Base-by-base conservation (phyloP, 805 yeast genomes). In the Saccharomycopsis fodiens region DNA sequence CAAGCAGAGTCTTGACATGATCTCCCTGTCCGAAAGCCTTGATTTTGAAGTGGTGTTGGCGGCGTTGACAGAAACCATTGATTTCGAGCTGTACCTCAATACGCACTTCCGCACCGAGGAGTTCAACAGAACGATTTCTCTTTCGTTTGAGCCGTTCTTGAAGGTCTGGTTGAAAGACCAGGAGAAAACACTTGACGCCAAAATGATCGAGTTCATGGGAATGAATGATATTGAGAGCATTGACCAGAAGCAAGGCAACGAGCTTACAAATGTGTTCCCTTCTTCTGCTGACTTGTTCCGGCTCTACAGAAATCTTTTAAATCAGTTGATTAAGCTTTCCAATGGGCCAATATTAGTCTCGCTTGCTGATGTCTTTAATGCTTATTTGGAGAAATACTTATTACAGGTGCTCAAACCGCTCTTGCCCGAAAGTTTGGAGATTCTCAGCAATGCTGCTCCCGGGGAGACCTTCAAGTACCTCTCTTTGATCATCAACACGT, bases 211-310 rank as follows among this genome's bases (percentile, higher is more conserved):
- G 44, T 87, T 81, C 57, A 65, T 79, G 58, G 44, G 70, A 71
- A 56, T 39, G 55, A 59, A 30, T 31, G 35, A 25, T 20, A 10
- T 39, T 17, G 38, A 32, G 3, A 19, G 15, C 16, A 15, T 37
- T 7, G 30, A 43, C 50, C 68, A 61, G 17, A 55, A 52, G 23
- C 35, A 43, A 8, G 50, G 16, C 17, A 32, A 35, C 19, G 65
- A 67, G 4, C 68, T 74, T 7, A 75, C 82, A 3, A 76, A 81
- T 56, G 89, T 93, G 13, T 69, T 93, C 6, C 85, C 82, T 32
- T 85, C 96, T 0, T 84, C 95, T 8, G 86, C 94, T 1, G 97
- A 91, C 54, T 63, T 93, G 29, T 89, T 93, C 62, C 75, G 87
- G 55, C 65, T 76, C 2, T 89, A 85, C 59, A 76, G 95, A 49